phyloP scores from a whole-genome alignment of 768 basidiomycete species.

The Dentipellis sp. region DNA sequence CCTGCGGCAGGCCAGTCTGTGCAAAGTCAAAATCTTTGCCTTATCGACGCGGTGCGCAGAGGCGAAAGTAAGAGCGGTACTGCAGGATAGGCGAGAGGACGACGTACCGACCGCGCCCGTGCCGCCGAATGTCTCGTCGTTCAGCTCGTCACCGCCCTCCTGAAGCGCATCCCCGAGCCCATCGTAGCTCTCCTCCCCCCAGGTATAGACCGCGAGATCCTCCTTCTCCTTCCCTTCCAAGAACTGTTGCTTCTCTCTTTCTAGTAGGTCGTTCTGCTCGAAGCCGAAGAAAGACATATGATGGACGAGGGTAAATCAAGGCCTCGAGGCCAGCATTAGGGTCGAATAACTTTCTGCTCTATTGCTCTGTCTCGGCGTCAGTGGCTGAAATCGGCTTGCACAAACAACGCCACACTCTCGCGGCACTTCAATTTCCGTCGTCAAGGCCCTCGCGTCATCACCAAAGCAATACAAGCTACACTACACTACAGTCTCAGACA shows the following conservation, averaged over 20 bases:
- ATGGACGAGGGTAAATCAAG: neutral
- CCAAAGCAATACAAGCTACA: neutral
- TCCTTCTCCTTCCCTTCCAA: constrained; percentile 48
- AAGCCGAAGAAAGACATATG: constrained; percentile 80
- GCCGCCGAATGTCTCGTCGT: constrained; percentile 94
- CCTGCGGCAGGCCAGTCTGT: constrained; percentile 28
- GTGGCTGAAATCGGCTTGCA: neutral
- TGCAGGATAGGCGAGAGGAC: neutral
- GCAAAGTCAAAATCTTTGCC: constrained; percentile 92
- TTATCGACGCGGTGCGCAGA: constrained; percentile 19
- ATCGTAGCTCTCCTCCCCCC: constrained; percentile 88
- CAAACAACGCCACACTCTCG: constrained; percentile 10
- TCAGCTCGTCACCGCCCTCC: constrained; percentile 87
- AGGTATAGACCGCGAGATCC: constrained; percentile 85
- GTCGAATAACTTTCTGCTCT: neutral
- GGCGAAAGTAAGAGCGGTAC: neutral
- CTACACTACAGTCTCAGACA: no score
- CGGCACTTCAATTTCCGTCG: neutral
- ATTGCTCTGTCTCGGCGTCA: neutral
- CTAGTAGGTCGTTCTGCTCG: constrained; percentile 42
- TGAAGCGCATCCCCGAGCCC: constrained; percentile 80
- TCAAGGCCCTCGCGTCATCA: neutral
- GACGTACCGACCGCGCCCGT: constrained; percentile 61
- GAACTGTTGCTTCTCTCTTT: constrained; percentile 53
- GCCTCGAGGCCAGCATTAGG: neutral